A percentile compares a stretch with the other conserved stretches of the same genome.
Evolutionary conservation across 768 basidiomycete species (phyloP).

Genomic region (Chalciporus piperatus): DNA sequence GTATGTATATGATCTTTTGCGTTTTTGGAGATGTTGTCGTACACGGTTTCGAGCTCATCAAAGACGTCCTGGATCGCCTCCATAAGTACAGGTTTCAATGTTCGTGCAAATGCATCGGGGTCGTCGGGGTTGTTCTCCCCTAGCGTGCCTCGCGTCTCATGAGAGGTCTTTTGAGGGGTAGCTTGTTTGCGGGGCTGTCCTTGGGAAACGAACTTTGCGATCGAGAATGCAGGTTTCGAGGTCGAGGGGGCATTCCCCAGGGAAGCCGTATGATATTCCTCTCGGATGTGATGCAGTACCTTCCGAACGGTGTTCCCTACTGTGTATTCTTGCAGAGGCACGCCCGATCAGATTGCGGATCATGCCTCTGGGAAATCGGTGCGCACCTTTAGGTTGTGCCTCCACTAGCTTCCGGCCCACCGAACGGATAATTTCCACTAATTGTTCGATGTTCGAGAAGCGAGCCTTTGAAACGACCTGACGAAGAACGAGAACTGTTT

Average conservation of each 20-base stretch:
- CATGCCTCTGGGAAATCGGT: slow-evolving; percentile 4
- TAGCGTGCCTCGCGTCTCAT: slow-evolving; percentile 53
- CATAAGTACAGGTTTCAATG: slow-evolving; percentile 90
- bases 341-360: slow-evolving; percentile 8
- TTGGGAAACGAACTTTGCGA: slow-evolving; percentile 79
- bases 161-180: slow-evolving; percentile 33
- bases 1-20: slow-evolving; percentile 96
- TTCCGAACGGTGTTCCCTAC: slow-evolving; percentile 94
- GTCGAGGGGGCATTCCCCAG: slow-evolving; percentile 41
- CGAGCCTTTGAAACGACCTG: slow-evolving; percentile 86
- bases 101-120: slow-evolving; percentile 72
- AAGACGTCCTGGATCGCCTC: slow-evolving; percentile 96
- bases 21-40: slow-evolving; percentile 91
- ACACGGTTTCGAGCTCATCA: slow-evolving; percentile 94
- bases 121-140: slow-evolving; percentile 73
- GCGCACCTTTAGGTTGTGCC: slow-evolving; percentile 90
- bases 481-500: slow-evolving; percentile 83
- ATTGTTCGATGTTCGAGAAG: slow-evolving; percentile 83
- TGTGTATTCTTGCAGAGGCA: slow-evolving; percentile 67
- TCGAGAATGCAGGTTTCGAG: slow-evolving; percentile 54
- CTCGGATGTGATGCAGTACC: slow-evolving; percentile 89
- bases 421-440: slow-evolving; percentile 72
- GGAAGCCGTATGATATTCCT: slow-evolving; percentile 87
- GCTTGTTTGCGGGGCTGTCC: slow-evolving; percentile 63
- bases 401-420: slow-evolving; percentile 82